A percentile compares a stretch with the other conserved stretches of the same genome.
phyloP scores from a whole-genome alignment of 148 eudicot genomes.

The Rhododendron ferrugineum region DNA sequence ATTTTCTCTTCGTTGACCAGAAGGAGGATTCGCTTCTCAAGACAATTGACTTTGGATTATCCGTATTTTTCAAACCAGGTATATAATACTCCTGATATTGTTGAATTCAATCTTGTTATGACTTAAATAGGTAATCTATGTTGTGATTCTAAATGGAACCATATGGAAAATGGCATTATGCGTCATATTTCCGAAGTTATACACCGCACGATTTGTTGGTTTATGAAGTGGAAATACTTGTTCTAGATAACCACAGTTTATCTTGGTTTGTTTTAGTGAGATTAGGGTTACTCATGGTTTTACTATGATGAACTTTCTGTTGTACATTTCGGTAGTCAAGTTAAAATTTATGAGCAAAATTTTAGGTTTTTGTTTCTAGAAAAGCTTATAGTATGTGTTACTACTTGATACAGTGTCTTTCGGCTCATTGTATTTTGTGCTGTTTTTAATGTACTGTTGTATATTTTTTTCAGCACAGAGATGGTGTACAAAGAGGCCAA shows the following conservation, averaged over 20 bases:
- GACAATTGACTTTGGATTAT: constrained; percentile 58
- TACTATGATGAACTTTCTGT: background rate
- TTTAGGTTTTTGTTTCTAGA: background rate
- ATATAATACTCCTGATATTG: background rate
- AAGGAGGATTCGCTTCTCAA: constrained; percentile 57
- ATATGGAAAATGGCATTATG: background rate
- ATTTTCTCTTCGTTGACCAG: constrained; percentile 48
- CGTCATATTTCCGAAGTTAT: background rate
- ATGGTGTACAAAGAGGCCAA: background rate
- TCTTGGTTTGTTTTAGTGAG: background rate
- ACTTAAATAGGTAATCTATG: background rate
- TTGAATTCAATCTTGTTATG: background rate
- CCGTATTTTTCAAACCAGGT: constrained; percentile 70
- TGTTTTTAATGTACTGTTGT: background rate
- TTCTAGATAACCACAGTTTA: background rate
- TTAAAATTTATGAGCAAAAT: background rate
- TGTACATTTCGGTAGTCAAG: background rate
- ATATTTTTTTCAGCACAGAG: background rate
- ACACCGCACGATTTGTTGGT: background rate
- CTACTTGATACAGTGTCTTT: background rate
- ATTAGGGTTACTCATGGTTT: background rate
- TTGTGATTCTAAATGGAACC: background rate
- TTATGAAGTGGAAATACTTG: background rate
- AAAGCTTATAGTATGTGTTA: background rate
- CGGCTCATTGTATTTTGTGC: background rate